Base-by-base conservation (phyloP, 345 rosid genomes). In the Turritis glabra region DNA sequence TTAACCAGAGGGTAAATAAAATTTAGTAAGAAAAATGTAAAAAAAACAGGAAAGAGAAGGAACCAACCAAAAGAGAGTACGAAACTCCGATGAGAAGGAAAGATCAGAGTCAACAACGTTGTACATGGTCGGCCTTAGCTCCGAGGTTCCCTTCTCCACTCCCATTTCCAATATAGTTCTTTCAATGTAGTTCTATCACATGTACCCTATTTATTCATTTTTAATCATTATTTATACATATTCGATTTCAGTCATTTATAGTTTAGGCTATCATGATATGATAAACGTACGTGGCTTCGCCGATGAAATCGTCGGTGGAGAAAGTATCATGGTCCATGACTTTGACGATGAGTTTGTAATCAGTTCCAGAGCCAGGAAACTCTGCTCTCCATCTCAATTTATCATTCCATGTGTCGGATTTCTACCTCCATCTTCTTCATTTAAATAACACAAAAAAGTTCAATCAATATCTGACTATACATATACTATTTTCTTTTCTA, bases 241-340 rank as follows among this genome's bases (percentile, higher is more conserved):
- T n/a, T n/a, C n/a, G n/a, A n/a, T n/a, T n/a, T n/a, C n/a, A n/a
- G n/a, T n/a, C n/a, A n/a, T n/a, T n/a, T 15, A 41, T 41, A 5
- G 18, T 40, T 7, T 25, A 69, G 14, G 30, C 8, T 8, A 55
- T 55, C n/a, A n/a, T n/a, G n/a, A n/a, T 58, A 37, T 17, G 12
- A 29, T 51, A 25, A 8, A 64, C 87, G 76, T 85, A 94, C 97
- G 83, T 80, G 53, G 97, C 86, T 70, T 85, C 73, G 9, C 98
- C 98, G 5, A 94, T 51, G 60, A 60, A 82, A 71, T 94, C 98
- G 61, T 91, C 98, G 0, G 80, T 0, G 17, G 95, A 73, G 84
- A 94, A 87, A 26, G 84, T 90, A 74, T 94, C 97, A 58, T 86
- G 82, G 85, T 94, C 98, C 95, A 94, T 90, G 81, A 91, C 82